Conservation (phyloP, 2,329 filamentous ascomycete genomes). For the Diaporthe longicolla region DNA sequence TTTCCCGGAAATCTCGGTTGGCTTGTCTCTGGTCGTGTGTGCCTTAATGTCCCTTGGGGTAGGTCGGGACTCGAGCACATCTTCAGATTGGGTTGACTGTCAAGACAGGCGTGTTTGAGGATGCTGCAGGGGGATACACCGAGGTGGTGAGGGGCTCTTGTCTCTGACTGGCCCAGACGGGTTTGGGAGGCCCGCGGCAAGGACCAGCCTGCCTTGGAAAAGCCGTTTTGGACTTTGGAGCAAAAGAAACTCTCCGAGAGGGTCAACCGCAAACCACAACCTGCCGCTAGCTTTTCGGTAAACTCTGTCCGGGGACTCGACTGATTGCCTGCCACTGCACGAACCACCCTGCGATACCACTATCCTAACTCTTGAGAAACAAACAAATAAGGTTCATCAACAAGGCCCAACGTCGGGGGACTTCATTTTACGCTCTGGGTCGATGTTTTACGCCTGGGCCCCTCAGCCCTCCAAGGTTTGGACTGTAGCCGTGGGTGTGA, state of each 20-base stretch:
- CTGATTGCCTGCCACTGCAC: not conserved
- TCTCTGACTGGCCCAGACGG: conserved; percentile 36
- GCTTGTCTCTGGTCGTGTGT: not conserved
- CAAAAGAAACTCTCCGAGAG: conserved; percentile 21
- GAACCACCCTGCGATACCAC: not conserved
- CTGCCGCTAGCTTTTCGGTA: conserved; percentile 28
- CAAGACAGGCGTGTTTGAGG: conserved; percentile 45
- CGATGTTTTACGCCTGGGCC: conserved; percentile 9
- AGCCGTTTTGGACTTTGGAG: conserved; percentile 13
- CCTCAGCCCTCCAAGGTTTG: conserved; percentile 23
- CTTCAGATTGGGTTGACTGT: conserved; percentile 1
- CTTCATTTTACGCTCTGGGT: conserved; percentile 15
- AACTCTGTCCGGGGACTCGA: not conserved
- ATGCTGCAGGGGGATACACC: conserved; percentile 44
- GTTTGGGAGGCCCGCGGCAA: conserved; percentile 12
- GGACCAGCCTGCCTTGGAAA: conserved; percentile 26
- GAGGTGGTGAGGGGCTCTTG: conserved; percentile 38
- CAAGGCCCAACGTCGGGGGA: not conserved
- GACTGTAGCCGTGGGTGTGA: conserved; percentile 8
- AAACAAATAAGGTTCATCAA: not conserved
- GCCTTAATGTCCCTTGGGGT: not conserved
- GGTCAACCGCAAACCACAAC: not conserved
- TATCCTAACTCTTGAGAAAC: not conserved
- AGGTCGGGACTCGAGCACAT: not conserved
- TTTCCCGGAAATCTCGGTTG: conserved; percentile 24